Percentiles rank a stretch among this genome's conserved stretches.
Conservation (phyloP, 495 filamentous ascomycete species). For the Neurospora africana region DNA sequence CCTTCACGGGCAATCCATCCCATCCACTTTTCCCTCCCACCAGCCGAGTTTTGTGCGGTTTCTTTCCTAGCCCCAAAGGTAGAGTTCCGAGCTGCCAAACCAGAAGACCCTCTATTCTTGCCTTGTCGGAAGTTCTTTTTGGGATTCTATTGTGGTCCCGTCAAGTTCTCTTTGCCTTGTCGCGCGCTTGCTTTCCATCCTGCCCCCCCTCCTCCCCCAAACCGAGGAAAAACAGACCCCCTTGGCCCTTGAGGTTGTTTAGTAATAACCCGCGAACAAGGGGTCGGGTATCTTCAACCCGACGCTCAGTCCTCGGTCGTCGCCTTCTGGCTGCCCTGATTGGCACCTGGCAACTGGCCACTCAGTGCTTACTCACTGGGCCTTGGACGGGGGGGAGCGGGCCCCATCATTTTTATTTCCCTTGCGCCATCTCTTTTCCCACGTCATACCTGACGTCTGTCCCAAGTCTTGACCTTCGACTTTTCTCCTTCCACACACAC, state of each 20-base stretch:
- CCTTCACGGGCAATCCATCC: neutral
- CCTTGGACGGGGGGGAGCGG: slow-evolving; percentile 1
- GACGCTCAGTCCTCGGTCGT: neutral
- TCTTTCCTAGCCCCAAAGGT: neutral
- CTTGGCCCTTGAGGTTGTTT: neutral
- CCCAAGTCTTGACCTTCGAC: slow-evolving; percentile 17
- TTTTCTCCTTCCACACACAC: slow-evolving; percentile 14
- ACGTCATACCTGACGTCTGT: slow-evolving; percentile 35
- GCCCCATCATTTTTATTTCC: slow-evolving; percentile 24
- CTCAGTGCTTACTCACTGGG: neutral
- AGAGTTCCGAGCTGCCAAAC: neutral
- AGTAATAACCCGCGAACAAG: neutral
- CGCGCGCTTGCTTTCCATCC: neutral
- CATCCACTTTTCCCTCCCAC: neutral
- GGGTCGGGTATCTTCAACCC: neutral
- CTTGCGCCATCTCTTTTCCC: slow-evolving; percentile 28
- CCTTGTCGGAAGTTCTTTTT: neutral
- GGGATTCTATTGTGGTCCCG: neutral
- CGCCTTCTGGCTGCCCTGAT: neutral
- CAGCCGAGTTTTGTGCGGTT: neutral
- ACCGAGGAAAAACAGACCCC: neutral
- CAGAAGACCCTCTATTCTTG: neutral
- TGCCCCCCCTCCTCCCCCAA: neutral
- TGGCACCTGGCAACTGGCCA: neutral
- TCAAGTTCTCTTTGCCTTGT: neutral